Evolutionary conservation across 2,329 filamentous ascomycete genomes (phyloP), one percentile per base, ranked within the genome.

Genomic region (Colletotrichum nymphaeae): DNA sequence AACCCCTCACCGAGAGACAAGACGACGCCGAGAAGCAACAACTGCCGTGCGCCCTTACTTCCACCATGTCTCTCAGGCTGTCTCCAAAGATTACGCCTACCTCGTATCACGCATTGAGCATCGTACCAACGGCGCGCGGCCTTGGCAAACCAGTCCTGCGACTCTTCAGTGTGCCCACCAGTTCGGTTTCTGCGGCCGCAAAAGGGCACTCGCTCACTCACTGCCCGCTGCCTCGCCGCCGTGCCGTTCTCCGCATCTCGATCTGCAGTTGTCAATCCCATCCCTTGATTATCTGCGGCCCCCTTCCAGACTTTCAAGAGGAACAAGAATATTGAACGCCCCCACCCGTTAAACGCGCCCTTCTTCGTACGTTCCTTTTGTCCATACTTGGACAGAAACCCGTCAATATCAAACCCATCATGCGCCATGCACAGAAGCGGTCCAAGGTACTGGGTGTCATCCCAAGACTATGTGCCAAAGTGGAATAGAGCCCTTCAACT

Each of bases 381-480:
- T 32, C 28, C 16, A 19, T n/a, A 49, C 42, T 49, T n/a, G 19
- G 42, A 19, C 42, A 49, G 42, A 35, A 14, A 30, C 4, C n/a
- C 30, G 8, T 16, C 30, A 22, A 37, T 12, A 35, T 53, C 63
- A 37, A 26, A 56, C 28, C 28, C 37, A 22, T 49, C 56, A 67
- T 56, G 42, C 42, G 30, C 68, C 52, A 57, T 42, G 30, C 9
- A 52, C 46, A 9, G 53, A 62, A 60, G 64, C 49, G 64, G 69
- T 63, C 69, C 63, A 58, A 56, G 35, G 42, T 19, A 35, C 37
- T 67, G 28, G 42, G 67, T 62, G 55, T 62, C 53, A 58, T 64
- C 70, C 60, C 46, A 73, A 57, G 32, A 49, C 19, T 49, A 52
- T 49, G 64, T 49, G 42, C 16, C 24, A 69, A 56, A 49, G 67